Base-by-base conservation (phyloP, 805 yeast species). In the Cephaloascus fragrans region DNA sequence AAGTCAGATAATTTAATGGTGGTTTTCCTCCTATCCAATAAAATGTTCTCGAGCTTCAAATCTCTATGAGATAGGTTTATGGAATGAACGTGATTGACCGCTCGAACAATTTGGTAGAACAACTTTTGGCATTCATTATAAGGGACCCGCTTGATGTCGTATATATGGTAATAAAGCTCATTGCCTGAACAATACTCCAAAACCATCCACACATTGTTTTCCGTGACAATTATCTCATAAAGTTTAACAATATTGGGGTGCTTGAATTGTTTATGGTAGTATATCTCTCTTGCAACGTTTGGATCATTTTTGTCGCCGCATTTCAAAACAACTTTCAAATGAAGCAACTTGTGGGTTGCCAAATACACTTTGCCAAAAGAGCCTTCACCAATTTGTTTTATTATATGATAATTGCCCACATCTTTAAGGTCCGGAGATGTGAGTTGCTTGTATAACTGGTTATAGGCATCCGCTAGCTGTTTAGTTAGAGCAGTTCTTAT, bases 311-410 rank as follows among this genome's bases (percentile, higher is more conserved):
- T 77, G 12, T 68, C 62, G 6, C 95, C 90, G 33, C 87, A 83
- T 51, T 90, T 90, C 44, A 93, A 59, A 15, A 93, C 97, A 3
- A 90, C 76, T 43, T 57, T 80, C n/a, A 77, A 67, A 39, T 78
- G 77, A 9, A 95, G 73, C 35, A 88, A 66, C 38, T 71, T 71
- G 51, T 90, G 97, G 29, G 67, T 67, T 2, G 96, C 97, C 23
- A 90, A 62, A 55, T 82, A 93, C 1, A 88, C 95, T 52, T 83
- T 84, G 6, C 97, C 97, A 68, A 88, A 90, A 3, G 95, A 73
- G 8, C 97, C 97, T 49, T 85, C 88, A 2, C 97, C 97, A 18
- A 90, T 81, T 46, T 80, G 84, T 41, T 77, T 67, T 4, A 77
- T 51, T 5, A 93, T 75, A 38, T 71, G 64, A 53, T 90, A 90